A percentile compares a stretch with the other conserved stretches of the same genome.
Conservation (phyloP, 176 grass and related monocot species). For the Phoenix dactylifera region DNA sequence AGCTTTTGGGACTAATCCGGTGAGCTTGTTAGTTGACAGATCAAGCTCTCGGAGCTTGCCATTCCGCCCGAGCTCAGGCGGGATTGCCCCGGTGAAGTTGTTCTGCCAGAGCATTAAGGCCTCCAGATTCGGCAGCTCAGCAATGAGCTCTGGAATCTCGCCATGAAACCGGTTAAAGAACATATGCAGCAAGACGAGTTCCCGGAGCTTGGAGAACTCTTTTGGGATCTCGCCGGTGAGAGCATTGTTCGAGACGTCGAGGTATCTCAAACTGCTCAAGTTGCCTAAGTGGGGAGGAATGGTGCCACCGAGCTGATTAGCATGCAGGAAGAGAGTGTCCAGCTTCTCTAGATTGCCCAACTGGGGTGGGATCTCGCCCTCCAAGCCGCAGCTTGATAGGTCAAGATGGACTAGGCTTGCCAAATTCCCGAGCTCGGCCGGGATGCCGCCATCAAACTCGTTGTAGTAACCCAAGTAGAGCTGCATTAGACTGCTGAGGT, state of each 20-base stretch:
- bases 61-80: constrained; percentile 22
- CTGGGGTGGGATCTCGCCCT: constrained; percentile 34
- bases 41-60: constrained; percentile 55
- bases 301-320: constrained; percentile 57
- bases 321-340: constrained; percentile 67
- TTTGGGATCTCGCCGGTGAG: constrained; percentile 54
- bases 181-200: constrained; percentile 49
- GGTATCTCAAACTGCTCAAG: constrained; percentile 40
- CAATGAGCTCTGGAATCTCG: constrained; percentile 38
- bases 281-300: constrained; percentile 43
- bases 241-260: constrained; percentile 81
- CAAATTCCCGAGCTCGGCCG: constrained; percentile 29
- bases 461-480: constrained; percentile 80
- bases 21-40: constrained; percentile 65
- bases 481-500: constrained; percentile 31
- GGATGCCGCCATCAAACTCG: constrained; percentile 50
- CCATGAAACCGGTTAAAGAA: constrained; percentile 76
- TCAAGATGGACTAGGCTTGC: constrained; percentile 48
- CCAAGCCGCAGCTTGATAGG: constrained; percentile 55
- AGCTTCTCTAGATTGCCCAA: constrained; percentile 38
- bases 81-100: constrained; percentile 65
- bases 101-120: constrained; percentile 79
- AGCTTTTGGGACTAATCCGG: constrained; percentile 44
- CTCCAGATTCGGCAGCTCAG: constrained; percentile 28
- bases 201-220: constrained; percentile 27